Conservation (phyloP, 192 early-diverging fungal species). For the Jimgerdemannia lactiflua region DNA sequence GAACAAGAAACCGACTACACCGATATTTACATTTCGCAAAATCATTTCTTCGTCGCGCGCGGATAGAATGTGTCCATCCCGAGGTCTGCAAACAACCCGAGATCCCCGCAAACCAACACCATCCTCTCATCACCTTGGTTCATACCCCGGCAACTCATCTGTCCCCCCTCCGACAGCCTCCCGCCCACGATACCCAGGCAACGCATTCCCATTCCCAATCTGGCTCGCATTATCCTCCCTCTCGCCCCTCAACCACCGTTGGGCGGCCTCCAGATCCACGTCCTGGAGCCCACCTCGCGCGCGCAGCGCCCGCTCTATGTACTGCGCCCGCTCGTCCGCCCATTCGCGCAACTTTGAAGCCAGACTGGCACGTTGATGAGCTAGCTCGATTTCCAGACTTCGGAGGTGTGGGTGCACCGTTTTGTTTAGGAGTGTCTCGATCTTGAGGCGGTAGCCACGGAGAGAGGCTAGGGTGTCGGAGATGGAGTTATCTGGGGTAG, state of each 20-base stretch:
- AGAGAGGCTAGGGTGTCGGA: neutral
- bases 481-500: neutral
- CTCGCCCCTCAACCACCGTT: neutral
- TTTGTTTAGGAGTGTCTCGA: neutral
- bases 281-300: neutral
- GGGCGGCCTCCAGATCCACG: neutral
- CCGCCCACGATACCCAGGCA: too few relatives aligned
- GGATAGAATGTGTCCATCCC: too few relatives aligned
- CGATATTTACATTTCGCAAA: too few relatives aligned
- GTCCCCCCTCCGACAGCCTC: too few relatives aligned
- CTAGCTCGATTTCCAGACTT: neutral
- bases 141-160: too few relatives aligned
- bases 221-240: neutral
- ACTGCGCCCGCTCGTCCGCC: neutral
- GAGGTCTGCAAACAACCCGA: too few relatives aligned
- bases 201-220: too few relatives aligned
- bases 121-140: too few relatives aligned
- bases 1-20: too few relatives aligned
- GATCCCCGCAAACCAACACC: too few relatives aligned
- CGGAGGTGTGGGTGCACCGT: neutral
- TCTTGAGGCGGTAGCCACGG: constrained; percentile 3
- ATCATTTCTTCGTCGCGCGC: too few relatives aligned
- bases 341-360: neutral
- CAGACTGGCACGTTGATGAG: neutral
- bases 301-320: neutral